phyloP scores from a whole-genome alignment of 768 basidiomycete genomes.

The Mycena leptocephala region DNA sequence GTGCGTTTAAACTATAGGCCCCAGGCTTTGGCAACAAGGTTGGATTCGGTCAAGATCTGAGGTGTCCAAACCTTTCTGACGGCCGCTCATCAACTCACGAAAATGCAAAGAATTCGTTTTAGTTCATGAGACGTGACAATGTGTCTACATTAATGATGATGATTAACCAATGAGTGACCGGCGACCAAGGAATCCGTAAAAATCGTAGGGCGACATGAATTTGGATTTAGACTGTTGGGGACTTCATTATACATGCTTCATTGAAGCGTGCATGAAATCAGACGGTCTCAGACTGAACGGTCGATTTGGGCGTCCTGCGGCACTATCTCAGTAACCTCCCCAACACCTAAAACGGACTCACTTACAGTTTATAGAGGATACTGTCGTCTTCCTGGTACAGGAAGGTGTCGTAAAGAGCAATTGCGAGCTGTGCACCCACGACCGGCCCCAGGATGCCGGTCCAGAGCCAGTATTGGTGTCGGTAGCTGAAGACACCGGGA shows the following conservation, averaged over 20 bases:
- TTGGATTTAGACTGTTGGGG: not conserved
- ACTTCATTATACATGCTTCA: too few relatives aligned
- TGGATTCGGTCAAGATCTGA: too few relatives aligned
- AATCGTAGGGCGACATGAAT: too few relatives aligned
- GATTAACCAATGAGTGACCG: too few relatives aligned
- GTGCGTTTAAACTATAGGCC: too few relatives aligned
- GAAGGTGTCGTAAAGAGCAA: constrained; percentile 63
- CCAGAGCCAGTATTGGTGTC: constrained; percentile 73
- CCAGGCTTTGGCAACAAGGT: too few relatives aligned
- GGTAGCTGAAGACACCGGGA: constrained; percentile 53
- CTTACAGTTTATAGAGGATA: constrained; percentile 49
- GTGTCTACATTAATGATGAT: too few relatives aligned
- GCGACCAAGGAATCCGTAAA: too few relatives aligned
- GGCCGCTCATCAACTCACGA: too few relatives aligned
- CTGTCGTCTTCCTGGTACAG: constrained; percentile 65
- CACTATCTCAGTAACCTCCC: not conserved
- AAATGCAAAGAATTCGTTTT: too few relatives aligned
- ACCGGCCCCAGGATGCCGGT: constrained; percentile 64
- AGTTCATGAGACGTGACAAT: too few relatives aligned
- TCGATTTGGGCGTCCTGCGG: not conserved
- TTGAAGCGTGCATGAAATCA: not conserved
- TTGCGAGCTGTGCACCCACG: constrained; percentile 61
- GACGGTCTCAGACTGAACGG: not conserved
- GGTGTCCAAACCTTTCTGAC: too few relatives aligned
- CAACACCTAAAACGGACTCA: not conserved